A percentile compares a stretch with the other conserved stretches of the same genome.
phyloP scores from a whole-genome alignment of 768 basidiomycete genomes.

The Cystofilobasidium macerans region DNA sequence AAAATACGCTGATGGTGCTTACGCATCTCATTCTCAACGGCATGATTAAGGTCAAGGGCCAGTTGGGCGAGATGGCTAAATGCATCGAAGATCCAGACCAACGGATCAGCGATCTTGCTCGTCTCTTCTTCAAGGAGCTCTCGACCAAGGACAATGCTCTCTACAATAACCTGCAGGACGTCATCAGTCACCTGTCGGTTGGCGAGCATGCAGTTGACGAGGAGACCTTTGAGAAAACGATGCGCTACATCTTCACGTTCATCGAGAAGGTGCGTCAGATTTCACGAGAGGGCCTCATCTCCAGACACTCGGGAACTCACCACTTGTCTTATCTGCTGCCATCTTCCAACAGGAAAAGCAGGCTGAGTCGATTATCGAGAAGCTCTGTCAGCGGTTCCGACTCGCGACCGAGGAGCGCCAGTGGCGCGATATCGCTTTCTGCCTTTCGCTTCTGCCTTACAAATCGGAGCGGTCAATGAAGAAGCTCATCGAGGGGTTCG shows the following conservation, averaged over 20 bases:
- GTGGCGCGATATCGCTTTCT: conserved; percentile 96
- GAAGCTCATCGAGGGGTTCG: conserved; percentile 72
- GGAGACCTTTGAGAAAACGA: conserved; percentile 78
- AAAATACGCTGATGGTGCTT: conserved; percentile 97
- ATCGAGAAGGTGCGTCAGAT: conserved; percentile 83
- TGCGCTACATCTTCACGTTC: conserved; percentile 90
- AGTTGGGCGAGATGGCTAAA: conserved; percentile 99
- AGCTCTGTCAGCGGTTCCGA: conserved; percentile 90
- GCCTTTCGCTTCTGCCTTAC: conserved; percentile 85
- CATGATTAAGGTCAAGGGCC: conserved; percentile 99
- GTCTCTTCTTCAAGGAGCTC: conserved; percentile 90
- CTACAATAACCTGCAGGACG: conserved; percentile 95
- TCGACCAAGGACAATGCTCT: conserved; percentile 98
- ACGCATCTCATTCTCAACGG: conserved; percentile 94
- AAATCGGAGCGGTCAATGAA: conserved; percentile 93
- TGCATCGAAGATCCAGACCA: conserved; percentile 84
- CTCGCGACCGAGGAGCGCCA: conserved; percentile 78
- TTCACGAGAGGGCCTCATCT: too few species aligned
- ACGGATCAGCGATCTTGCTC: conserved; percentile 85
- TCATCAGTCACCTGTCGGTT: conserved; percentile 87
- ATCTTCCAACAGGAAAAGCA: conserved; percentile 67
- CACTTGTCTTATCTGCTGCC: background rate
- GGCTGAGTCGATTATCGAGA: conserved; percentile 93
- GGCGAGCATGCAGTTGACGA: conserved; percentile 89
- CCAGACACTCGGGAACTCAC: background rate